Conservation (phyloP, 179 eudicot genomes). For the Corrigiola litoralis region DNA sequence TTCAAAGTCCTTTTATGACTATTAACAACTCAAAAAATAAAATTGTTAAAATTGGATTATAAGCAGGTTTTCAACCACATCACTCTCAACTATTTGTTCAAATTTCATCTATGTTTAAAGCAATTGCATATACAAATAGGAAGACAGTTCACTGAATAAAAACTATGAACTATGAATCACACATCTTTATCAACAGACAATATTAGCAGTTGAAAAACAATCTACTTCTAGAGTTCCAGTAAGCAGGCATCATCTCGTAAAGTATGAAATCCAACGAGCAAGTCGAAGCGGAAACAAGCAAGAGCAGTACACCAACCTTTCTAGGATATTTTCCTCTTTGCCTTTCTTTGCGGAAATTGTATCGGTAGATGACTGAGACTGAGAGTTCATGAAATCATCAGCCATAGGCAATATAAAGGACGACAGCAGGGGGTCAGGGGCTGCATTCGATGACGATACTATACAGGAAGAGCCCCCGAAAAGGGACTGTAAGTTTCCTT, state of each 20-base stretch:
- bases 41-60: too few relatives aligned
- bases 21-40: too few relatives aligned
- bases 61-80: too few relatives aligned
- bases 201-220: not conserved
- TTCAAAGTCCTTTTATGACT: too few relatives aligned
- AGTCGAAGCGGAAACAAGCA: not conserved
- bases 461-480: conserved; percentile 53
- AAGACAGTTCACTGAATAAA: not conserved
- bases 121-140: not conserved
- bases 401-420: conserved; percentile 47
- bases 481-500: conserved; percentile 63
- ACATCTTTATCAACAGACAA: not conserved
- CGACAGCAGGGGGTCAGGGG: conserved; percentile 45
- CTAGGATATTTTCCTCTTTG: conserved; percentile 24
- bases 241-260: not conserved
- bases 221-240: not conserved
- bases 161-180: not conserved
- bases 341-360: conserved; percentile 29
- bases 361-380: conserved; percentile 33
- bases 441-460: conserved; percentile 45
- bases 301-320: conserved; percentile 30
- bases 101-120: not conserved
- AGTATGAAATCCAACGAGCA: not conserved
- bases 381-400: conserved; percentile 31
- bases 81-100: too few relatives aligned